phyloP scores from a whole-genome alignment of 352 stramenopile species.

The Phytophthora aleatoria region DNA sequence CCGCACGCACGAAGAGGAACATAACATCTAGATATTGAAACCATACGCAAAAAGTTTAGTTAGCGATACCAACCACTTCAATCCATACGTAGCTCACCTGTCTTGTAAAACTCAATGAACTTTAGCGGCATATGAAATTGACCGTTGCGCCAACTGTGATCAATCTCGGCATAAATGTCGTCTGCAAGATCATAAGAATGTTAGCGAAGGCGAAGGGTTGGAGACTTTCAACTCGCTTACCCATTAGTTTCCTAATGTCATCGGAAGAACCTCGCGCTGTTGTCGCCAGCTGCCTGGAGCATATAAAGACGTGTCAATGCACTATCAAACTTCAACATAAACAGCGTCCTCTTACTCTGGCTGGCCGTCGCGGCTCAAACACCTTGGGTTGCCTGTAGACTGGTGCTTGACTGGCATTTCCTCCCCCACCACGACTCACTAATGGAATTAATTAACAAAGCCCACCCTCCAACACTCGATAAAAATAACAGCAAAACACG shows the following conservation, averaged over 20 bases:
- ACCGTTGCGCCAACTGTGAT: slow-evolving; percentile 49
- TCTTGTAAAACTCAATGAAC: slow-evolving; percentile 73
- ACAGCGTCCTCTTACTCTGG: slow-evolving; percentile 15
- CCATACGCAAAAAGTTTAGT: too few species aligned
- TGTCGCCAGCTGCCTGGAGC: slow-evolving; percentile 13
- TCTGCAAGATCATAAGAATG: slow-evolving; percentile 24
- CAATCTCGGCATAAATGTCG: slow-evolving; percentile 77
- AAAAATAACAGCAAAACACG: slow-evolving; percentile 28
- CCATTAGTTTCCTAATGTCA: slow-evolving; percentile 55
- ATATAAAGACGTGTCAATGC: slow-evolving; percentile 1
- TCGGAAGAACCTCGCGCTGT: slow-evolving; percentile 33
- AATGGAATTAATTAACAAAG: slow-evolving; percentile 3
- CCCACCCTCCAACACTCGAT: slow-evolving; percentile 2
- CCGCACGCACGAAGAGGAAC: slow-evolving; percentile 71
- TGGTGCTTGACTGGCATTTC: slow-evolving; percentile 10
- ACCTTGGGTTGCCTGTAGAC: not conserved
- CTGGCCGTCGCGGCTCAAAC: slow-evolving; percentile 3
- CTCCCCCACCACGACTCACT: not conserved
- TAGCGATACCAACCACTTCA: too few species aligned
- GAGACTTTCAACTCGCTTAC: slow-evolving; percentile 12
- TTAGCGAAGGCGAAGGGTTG: not conserved
- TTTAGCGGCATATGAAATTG: slow-evolving; percentile 64
- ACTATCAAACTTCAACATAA: not conserved
- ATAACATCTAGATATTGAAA: slow-evolving; percentile 52
- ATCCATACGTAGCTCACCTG: slow-evolving; percentile 22